Conservation (phyloP, 1,284 basidiomycete species). For the Ganoderma sp. region DNA sequence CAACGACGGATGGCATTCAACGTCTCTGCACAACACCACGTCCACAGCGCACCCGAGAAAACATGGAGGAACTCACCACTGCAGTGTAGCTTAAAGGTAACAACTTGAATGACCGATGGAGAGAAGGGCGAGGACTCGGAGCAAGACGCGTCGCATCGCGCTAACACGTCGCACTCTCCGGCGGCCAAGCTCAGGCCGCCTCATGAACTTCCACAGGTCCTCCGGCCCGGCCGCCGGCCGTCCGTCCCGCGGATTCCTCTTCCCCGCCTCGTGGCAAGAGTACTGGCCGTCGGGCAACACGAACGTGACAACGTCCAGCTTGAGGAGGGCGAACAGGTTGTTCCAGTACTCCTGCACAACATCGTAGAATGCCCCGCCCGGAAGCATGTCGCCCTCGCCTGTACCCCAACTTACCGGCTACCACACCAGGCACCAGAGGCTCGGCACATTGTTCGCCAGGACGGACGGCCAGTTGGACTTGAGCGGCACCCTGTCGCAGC, state of each 20-base stretch:
- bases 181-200: background rate
- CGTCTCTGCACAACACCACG: too few relatives aligned
- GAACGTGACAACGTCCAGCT: background rate
- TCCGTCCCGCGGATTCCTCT: background rate
- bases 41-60: too few relatives aligned
- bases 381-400: background rate
- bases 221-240: background rate
- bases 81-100: too few relatives aligned
- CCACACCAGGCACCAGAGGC: slow-evolving; percentile 5
- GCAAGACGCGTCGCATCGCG: too few relatives aligned
- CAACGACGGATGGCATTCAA: too few relatives aligned
- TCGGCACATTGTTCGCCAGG: background rate
- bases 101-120: too few relatives aligned
- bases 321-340: background rate
- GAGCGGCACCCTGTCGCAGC: background rate
- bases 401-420: background rate
- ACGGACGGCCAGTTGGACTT: background rate
- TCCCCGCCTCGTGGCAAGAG: background rate
- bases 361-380: background rate
- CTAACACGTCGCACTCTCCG: background rate
- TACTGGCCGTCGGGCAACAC: background rate
- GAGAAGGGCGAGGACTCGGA: too few relatives aligned
- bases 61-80: too few relatives aligned
- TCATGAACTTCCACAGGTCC: background rate
- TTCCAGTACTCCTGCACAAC: background rate